Conservation (phyloP, 2,329 filamentous ascomycete species). For the Xylaria sp. region DNA sequence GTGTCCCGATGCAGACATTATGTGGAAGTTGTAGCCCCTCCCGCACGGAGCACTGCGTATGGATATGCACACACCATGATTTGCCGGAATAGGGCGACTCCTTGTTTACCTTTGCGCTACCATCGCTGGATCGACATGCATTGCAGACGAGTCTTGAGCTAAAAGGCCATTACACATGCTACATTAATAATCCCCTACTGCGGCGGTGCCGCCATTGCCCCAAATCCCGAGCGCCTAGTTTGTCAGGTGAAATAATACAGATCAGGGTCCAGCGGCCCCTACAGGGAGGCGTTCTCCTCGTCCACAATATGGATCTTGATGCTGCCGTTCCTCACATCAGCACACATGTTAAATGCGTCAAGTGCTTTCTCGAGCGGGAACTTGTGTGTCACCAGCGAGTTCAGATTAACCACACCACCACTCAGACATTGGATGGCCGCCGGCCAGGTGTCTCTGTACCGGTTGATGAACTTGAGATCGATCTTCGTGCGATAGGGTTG, state of each 20-base stretch:
- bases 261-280: not conserved
- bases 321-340: conserved; percentile 54
- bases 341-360: conserved; percentile 58
- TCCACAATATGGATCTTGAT: conserved; percentile 66
- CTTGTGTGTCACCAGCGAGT: conserved; percentile 63
- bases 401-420: conserved; percentile 63
- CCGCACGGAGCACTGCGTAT: not conserved
- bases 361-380: conserved; percentile 64
- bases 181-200: not conserved
- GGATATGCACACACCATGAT: not conserved
- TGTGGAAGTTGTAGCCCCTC: not conserved
- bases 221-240: not conserved
- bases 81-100: not conserved
- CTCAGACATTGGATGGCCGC: conserved; percentile 63
- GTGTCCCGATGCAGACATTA: conserved; percentile 4
- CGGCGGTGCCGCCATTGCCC: not conserved
- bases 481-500: conserved; percentile 48
- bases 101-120: not conserved
- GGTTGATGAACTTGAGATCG: conserved; percentile 70
- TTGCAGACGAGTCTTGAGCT: not conserved
- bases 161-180: not conserved
- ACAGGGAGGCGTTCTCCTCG: conserved; percentile 37
- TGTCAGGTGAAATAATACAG: not conserved
- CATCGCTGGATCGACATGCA: not conserved
- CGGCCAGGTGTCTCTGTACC: conserved; percentile 72